Percentiles rank a stretch among this genome's conserved stretches.
phyloP scores from a whole-genome alignment of 2,329 filamentous ascomycete species.

The Calonectria pteridis region DNA sequence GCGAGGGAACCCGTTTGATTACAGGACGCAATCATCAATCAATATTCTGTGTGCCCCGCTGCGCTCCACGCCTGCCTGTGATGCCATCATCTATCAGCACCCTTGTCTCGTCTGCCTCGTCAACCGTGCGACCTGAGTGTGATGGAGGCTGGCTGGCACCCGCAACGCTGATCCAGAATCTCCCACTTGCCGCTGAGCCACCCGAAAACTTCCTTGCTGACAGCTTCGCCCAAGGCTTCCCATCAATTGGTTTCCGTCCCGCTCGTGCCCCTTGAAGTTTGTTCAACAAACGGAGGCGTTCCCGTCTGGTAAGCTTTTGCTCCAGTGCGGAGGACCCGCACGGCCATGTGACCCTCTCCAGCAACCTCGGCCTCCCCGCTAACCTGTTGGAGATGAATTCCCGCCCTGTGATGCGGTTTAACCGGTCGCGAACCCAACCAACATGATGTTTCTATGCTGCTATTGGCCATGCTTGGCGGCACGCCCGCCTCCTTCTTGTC shows the following conservation, averaged over 20 bases:
- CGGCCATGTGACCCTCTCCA: slow-evolving; percentile 3
- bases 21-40: slow-evolving; percentile 3
- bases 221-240: neutral
- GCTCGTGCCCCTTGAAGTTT: neutral
- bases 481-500: neutral
- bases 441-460: neutral
- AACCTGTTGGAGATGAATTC: neutral
- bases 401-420: neutral
- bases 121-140: neutral
- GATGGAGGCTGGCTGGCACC: neutral
- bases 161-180: neutral
- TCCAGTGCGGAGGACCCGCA: neutral
- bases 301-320: neutral
- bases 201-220: neutral
- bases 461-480: neutral
- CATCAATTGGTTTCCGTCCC: neutral
- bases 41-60: neutral
- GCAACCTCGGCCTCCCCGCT: neutral
- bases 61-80: neutral
- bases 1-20: neutral
- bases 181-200: neutral
- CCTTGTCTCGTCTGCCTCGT: neutral
- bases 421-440: neutral
- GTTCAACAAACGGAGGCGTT: neutral
- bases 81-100: neutral